A percentile compares a stretch with the other conserved stretches of the same genome.
Evolutionary conservation across 1,139 yeast genomes (phyloP).

Genomic region (Candida frijolesensis): DNA sequence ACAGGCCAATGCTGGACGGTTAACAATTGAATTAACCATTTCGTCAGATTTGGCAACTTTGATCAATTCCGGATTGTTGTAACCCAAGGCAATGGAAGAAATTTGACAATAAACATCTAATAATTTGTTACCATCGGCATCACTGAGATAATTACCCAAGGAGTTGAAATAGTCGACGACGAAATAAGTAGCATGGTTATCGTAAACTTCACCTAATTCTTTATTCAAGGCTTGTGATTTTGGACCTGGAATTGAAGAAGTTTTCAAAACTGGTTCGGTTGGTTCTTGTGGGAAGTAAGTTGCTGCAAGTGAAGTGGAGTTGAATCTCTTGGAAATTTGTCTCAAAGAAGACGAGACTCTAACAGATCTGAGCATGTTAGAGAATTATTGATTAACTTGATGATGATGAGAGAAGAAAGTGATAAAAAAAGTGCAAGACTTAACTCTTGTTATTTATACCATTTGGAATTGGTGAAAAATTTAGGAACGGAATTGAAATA

Average conservation of each 20-base stretch:
- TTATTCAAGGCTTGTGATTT: constrained; percentile 47
- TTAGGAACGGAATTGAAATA: too few species aligned
- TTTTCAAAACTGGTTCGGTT: constrained; percentile 46
- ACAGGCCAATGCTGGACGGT: constrained; percentile 76
- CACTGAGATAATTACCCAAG: constrained; percentile 69
- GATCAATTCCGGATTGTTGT: constrained; percentile 70
- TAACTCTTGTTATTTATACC: too few species aligned
- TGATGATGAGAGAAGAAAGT: neutral
- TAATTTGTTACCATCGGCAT: constrained; percentile 67
- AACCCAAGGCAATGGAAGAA: constrained; percentile 74
- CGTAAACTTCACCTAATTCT: constrained; percentile 58
- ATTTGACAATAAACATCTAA: constrained; percentile 74
- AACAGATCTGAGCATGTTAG: constrained; percentile 12
- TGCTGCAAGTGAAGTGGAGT: constrained; percentile 17
- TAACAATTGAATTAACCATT: constrained; percentile 67
- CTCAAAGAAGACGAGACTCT: constrained; percentile 4
- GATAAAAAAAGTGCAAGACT: too few species aligned
- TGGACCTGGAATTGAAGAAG: constrained; percentile 64
- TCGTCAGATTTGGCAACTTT: constrained; percentile 63
- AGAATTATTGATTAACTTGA: neutral
- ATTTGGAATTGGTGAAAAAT: too few species aligned
- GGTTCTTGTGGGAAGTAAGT: constrained; percentile 57
- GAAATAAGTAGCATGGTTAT: constrained; percentile 69
- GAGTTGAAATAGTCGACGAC: constrained; percentile 67
- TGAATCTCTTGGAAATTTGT: constrained; percentile 11